These are phyloP conservation scores for Circinella minor DNA, from an alignment of 371 early-diverging fungal species.

Conservation along the genomic window DNA sequence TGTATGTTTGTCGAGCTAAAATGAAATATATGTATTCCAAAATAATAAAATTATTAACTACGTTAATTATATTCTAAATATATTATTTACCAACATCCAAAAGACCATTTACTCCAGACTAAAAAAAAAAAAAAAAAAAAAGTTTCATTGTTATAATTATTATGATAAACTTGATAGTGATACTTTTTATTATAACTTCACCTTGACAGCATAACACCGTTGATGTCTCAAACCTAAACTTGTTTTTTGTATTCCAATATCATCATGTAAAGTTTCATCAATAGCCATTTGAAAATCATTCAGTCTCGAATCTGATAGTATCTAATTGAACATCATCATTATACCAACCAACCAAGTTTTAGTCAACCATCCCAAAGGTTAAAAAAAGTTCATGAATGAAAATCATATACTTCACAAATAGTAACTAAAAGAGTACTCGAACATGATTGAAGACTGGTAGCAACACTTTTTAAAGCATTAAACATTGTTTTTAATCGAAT, in stretches of 20 bases:
- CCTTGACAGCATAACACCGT: constrained; percentile 83
- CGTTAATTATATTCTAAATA: too few relatives aligned
- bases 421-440: background rate
- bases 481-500: constrained; percentile 73
- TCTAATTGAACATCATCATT: too few relatives aligned
- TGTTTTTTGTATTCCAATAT: constrained; percentile 60
- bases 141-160: background rate
- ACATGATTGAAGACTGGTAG: constrained; percentile 31
- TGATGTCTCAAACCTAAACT: constrained; percentile 83
- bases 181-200: constrained; percentile 13
- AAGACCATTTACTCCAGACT: constrained; percentile 83
- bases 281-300: constrained; percentile 43
- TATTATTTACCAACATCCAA: constrained; percentile 94
- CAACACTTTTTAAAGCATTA: constrained; percentile 40
- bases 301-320: constrained; percentile 30
- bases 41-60: too few relatives aligned
- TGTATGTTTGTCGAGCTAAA: constrained; percentile 86
- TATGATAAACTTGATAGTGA: too few relatives aligned
- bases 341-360: too few relatives aligned
- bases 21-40: too few relatives aligned
- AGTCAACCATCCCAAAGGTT: background rate
- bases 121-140: constrained; percentile 5
- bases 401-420: background rate
- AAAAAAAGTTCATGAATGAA: background rate
- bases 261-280: constrained; percentile 6